Percentiles rank a stretch among this genome's conserved stretches.
These are phyloP conservation scores for Blastobotrys persicus DNA, from an alignment of 1,139 yeast genomes.

Conservation along the genomic window DNA sequence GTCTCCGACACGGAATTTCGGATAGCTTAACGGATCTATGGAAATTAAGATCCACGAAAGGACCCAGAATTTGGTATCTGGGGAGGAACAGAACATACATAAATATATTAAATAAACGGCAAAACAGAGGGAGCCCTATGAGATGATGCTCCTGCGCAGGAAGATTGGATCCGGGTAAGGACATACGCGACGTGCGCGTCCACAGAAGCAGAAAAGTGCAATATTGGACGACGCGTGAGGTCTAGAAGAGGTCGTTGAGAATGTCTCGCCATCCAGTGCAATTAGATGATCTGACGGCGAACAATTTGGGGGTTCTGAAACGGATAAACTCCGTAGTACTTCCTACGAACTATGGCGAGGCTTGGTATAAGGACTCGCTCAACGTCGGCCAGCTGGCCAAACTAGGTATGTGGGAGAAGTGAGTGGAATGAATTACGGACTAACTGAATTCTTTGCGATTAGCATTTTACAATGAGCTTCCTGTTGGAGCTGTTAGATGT, in stretches of 20 bases:
- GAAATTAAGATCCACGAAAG: no score
- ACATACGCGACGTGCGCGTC: no score
- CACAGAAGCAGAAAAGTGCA: no score
- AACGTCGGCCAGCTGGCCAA: conserved; percentile 36
- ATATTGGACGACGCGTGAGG: not conserved
- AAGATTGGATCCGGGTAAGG: no score
- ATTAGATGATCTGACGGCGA: conserved; percentile 49
- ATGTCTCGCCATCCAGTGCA: conserved; percentile 18
- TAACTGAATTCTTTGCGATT: conserved; percentile 27
- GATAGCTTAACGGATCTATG: no score
- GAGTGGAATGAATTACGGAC: not conserved
- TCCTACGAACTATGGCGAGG: conserved; percentile 47
- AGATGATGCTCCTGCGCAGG: no score
- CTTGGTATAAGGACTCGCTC: conserved; percentile 50
- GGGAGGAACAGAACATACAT: no score
- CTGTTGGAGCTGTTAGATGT: conserved; percentile 64
- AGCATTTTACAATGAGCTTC: conserved; percentile 61
- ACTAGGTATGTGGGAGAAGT: conserved; percentile 24
- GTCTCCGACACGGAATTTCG: no score
- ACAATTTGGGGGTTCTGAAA: conserved; percentile 49
- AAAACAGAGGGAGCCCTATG: no score
- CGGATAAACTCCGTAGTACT: conserved; percentile 47
- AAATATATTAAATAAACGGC: no score
- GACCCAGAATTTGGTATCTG: no score
- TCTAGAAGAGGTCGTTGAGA: not conserved